Percentiles rank a stretch among this genome's conserved stretches.
phyloP scores from a whole-genome alignment of 805 yeast species.

The Starmerella gropengiesseri region DNA sequence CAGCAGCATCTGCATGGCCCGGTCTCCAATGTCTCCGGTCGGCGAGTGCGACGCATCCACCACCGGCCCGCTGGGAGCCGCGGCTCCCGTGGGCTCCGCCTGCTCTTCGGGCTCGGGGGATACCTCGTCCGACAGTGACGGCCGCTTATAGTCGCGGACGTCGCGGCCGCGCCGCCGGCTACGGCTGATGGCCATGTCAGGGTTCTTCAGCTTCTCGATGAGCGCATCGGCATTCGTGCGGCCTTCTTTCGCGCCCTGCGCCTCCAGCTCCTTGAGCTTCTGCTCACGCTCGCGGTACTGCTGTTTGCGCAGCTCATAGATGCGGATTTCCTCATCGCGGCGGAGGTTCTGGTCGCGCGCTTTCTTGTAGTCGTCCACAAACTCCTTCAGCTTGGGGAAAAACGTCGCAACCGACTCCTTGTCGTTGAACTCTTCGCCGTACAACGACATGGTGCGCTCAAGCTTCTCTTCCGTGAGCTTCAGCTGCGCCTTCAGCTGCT shows the following conservation, averaged over 20 bases:
- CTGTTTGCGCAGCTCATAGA: conserved; percentile 66
- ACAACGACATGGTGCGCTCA: conserved; percentile 60
- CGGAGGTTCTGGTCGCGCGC: conserved; percentile 70
- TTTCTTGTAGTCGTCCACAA: conserved; percentile 64
- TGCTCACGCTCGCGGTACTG: conserved; percentile 20
- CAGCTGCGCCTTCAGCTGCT: conserved; percentile 52
- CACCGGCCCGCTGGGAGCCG: too few relatives aligned
- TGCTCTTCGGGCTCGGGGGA: conserved; percentile 3
- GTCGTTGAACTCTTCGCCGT: conserved; percentile 83
- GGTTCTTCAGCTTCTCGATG: conserved; percentile 74
- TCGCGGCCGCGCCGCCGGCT: conserved; percentile 72
- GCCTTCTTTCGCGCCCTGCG: conserved; percentile 16
- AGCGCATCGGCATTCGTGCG: conserved; percentile 69
- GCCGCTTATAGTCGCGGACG: conserved; percentile 26
- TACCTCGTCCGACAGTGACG: neutral
- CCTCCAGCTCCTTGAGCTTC: conserved; percentile 20
- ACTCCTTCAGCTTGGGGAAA: conserved; percentile 68
- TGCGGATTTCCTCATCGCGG: conserved; percentile 69
- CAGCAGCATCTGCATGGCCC: conserved; percentile 15
- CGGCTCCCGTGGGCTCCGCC: neutral
- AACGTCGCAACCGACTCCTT: conserved; percentile 54
- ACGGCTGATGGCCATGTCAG: conserved; percentile 64
- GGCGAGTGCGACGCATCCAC: too few relatives aligned
- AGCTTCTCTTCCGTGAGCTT: conserved; percentile 54
- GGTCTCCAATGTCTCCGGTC: conserved; percentile 16